Percentiles rank a stretch among this genome's conserved stretches.
Evolutionary conservation across 495 filamentous ascomycete species (phyloP).

Genomic region (Hapsidospora chrysogenum): DNA sequence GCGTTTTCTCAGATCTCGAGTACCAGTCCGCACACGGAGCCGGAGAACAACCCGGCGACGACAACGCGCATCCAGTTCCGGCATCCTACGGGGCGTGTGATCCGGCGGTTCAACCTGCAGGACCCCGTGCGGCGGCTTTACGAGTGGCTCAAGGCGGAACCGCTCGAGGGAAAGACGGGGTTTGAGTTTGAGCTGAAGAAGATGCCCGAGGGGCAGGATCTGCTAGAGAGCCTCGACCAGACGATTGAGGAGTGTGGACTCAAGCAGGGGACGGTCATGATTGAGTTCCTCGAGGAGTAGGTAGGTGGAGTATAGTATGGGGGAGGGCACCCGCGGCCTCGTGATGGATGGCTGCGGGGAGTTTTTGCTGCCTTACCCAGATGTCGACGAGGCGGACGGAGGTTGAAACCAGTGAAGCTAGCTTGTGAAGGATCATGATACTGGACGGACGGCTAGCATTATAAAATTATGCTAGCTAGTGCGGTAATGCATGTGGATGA

Average conservation of each 20-base stretch:
- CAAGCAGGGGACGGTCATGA: slow-evolving; percentile 82
- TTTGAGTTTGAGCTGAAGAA: slow-evolving; percentile 66
- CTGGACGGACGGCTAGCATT: too few relatives aligned
- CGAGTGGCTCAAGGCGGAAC: slow-evolving; percentile 88
- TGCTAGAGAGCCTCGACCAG: slow-evolving; percentile 55
- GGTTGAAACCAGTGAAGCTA: too few relatives aligned
- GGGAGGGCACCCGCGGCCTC: too few relatives aligned
- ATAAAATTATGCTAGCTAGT: too few relatives aligned
- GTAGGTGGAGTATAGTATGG: too few relatives aligned
- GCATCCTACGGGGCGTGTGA: slow-evolving; percentile 61
- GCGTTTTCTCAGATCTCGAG: slow-evolving; percentile 52
- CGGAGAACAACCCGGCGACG: slow-evolving; percentile 44
- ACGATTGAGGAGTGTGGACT: slow-evolving; percentile 73
- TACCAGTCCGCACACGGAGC: slow-evolving; percentile 60
- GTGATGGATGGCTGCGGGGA: too few relatives aligned
- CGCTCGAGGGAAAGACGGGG: slow-evolving; percentile 58
- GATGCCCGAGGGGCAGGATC: slow-evolving; percentile 53
- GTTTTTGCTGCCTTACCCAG: too few relatives aligned
- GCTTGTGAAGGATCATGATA: too few relatives aligned
- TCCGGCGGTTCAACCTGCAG: slow-evolving; percentile 64
- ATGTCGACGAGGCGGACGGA: too few relatives aligned
- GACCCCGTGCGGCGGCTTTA: slow-evolving; percentile 74
- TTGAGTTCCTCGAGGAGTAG: slow-evolving; percentile 66
- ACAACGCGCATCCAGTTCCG: slow-evolving; percentile 86
- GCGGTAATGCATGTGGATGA: too few relatives aligned